These are phyloP conservation scores for Ceriops tagal DNA, from an alignment of 345 rosid genomes.

Conservation along the genomic window DNA sequence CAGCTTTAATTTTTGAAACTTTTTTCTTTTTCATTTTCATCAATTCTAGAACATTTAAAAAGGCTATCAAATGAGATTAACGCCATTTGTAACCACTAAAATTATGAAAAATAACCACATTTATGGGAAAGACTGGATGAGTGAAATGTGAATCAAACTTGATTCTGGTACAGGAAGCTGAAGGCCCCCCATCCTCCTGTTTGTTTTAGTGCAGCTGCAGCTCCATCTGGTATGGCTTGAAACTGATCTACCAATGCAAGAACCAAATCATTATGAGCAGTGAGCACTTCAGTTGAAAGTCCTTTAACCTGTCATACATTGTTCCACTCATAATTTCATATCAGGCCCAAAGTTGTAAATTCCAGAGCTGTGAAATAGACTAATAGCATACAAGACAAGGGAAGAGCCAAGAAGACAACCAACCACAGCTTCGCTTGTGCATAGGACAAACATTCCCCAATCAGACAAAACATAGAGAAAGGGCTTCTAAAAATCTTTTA, in stretches of 20 bases:
- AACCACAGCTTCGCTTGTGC: not conserved
- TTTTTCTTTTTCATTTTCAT: too few relatives aligned
- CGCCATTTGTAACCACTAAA: too few relatives aligned
- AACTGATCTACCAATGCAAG: conserved; percentile 87
- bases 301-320: conserved; percentile 67
- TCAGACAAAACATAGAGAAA: too few relatives aligned
- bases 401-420: conserved; percentile 23
- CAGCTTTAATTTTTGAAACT: not conserved
- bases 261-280: conserved; percentile 81
- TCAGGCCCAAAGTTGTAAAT: not conserved
- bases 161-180: conserved; percentile 71
- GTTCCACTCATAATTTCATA: not conserved
- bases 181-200: conserved; percentile 65
- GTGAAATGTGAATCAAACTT: conserved; percentile 82
- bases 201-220: conserved; percentile 72
- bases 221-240: conserved; percentile 85
- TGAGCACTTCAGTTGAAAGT: conserved; percentile 75
- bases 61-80: too few relatives aligned
- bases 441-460: not conserved
- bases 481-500: too few relatives aligned
- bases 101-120: too few relatives aligned
- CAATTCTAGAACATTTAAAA: not conserved
- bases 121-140: too few relatives aligned
- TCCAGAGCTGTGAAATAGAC: not conserved
- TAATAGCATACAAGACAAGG: not conserved